Percentiles rank a stretch among this genome's conserved stretches.
phyloP scores from a whole-genome alignment of 2,329 filamentous ascomycete species.

The Fonsecaea multimorphosa region DNA sequence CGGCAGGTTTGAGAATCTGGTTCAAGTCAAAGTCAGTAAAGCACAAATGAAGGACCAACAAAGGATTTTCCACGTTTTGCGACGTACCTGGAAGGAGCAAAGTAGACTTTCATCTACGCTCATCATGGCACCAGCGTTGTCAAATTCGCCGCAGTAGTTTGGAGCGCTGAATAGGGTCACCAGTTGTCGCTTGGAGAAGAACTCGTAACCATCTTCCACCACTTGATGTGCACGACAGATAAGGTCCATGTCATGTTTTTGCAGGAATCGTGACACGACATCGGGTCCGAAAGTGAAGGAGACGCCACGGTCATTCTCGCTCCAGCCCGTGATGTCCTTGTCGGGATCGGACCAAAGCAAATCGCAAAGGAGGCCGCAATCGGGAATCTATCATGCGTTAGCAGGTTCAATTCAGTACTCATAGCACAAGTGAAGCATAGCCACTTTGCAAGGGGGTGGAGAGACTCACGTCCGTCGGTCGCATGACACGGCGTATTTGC shows the following conservation, averaged over 20 bases:
- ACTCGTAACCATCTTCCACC: constrained; percentile 98
- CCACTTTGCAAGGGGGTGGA: not conserved
- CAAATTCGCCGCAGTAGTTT: constrained; percentile 99
- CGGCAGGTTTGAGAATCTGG: constrained; percentile 97
- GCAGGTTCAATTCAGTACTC: constrained; percentile 1
- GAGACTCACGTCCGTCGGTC: constrained; percentile 92
- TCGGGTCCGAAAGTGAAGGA: constrained; percentile 98
- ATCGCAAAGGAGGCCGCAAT: constrained; percentile 96
- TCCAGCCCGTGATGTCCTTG: constrained; percentile 99
- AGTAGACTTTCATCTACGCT: constrained; percentile 97
- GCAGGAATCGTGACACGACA: constrained; percentile 93
- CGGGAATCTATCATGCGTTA: constrained; percentile 75
- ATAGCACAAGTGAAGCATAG: not conserved
- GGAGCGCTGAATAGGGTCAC: constrained; percentile 97
- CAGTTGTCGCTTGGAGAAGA: constrained; percentile 97
- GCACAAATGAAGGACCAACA: not conserved
- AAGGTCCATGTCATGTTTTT: constrained; percentile 99
- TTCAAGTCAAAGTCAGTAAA: constrained; percentile 27
- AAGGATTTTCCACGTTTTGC: constrained; percentile 31
- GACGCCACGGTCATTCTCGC: constrained; percentile 97
- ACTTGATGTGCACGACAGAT: constrained; percentile 99
- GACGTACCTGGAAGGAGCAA: constrained; percentile 94
- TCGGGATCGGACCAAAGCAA: constrained; percentile 98
- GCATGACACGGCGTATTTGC: constrained; percentile 98
- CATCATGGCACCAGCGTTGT: constrained; percentile 99